phyloP scores from a whole-genome alignment of 1,284 basidiomycete species.

The Leccinum fuscescens region DNA sequence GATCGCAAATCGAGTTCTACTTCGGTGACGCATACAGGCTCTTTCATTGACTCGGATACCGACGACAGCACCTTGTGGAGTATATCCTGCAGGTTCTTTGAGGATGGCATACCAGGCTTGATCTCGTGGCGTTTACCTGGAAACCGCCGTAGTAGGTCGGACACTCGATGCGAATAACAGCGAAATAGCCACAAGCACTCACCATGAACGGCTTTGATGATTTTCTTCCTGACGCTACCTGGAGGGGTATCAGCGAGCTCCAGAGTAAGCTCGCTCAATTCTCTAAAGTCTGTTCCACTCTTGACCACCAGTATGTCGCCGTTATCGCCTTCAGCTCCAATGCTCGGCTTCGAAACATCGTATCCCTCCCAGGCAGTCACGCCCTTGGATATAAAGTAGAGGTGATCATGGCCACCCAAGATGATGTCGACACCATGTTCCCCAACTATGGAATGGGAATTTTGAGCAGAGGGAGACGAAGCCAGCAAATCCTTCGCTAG shows the following conservation, averaged over 20 bases:
- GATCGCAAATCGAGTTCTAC: conserved; percentile 77
- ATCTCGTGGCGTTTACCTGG: conserved; percentile 66
- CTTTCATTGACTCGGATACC: conserved; percentile 69
- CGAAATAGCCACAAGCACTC: background rate
- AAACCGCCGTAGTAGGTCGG: background rate
- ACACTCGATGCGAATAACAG: background rate
- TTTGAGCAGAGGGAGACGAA: conserved; percentile 55
- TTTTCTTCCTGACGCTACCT: conserved; percentile 64
- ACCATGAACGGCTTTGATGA: conserved; percentile 69
- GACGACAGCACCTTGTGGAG: conserved; percentile 68
- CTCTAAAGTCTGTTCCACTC: conserved; percentile 89
- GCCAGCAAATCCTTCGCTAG: conserved; percentile 64
- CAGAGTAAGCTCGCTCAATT: conserved; percentile 74
- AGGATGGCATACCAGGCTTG: conserved; percentile 59
- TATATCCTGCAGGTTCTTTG: conserved; percentile 55
- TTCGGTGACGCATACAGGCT: conserved; percentile 70
- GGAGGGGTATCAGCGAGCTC: conserved; percentile 60
- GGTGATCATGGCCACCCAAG: conserved; percentile 89
- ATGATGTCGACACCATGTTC: conserved; percentile 83
- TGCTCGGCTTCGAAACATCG: conserved; percentile 50
- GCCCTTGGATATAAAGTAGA: conserved; percentile 82
- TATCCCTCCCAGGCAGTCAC: conserved; percentile 72
- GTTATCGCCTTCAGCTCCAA: conserved; percentile 75
- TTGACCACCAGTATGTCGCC: conserved; percentile 78
- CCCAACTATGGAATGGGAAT: conserved; percentile 41